A percentile compares a stretch with the other conserved stretches of the same genome.
These are phyloP conservation scores for Cucurbita argyrosperma DNA, from an alignment of 306 rosid species.

Conservation along the genomic window DNA sequence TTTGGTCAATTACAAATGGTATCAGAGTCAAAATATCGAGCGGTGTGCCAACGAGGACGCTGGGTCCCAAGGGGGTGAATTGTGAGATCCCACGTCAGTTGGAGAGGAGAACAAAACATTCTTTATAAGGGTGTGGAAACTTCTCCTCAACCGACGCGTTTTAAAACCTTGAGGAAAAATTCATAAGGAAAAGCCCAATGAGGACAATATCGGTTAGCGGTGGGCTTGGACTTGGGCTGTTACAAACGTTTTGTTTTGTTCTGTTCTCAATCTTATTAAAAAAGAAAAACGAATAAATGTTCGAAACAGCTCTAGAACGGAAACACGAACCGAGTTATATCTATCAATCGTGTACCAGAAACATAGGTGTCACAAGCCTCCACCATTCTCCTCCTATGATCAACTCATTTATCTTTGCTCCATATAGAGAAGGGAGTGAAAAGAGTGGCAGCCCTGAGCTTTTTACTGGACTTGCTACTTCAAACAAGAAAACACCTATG, in stretches of 20 bases:
- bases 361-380: constrained; percentile 97
- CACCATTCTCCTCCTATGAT: constrained; percentile 93
- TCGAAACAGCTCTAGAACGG: constrained; percentile 21
- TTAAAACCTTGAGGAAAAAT: too few species aligned
- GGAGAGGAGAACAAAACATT: too few species aligned
- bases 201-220: too few species aligned
- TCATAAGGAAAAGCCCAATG: too few species aligned
- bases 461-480: constrained; percentile 80
- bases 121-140: too few species aligned
- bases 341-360: constrained; percentile 89
- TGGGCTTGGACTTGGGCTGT: too few species aligned
- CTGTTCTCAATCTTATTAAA: background rate
- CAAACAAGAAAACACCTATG: constrained; percentile 82
- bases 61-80: too few species aligned
- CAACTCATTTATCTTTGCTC: constrained; percentile 77
- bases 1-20: too few species aligned
- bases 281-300: background rate
- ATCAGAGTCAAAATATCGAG: too few species aligned
- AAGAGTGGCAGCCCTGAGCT: constrained; percentile 44
- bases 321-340: constrained; percentile 61
- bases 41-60: too few species aligned
- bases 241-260: background rate
- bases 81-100: too few species aligned
- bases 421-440: constrained; percentile 61
- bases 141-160: too few species aligned